Evolutionary conservation across 2,329 filamentous ascomycete genomes (phyloP).

Genomic region (Dactylellina leptospora): DNA sequence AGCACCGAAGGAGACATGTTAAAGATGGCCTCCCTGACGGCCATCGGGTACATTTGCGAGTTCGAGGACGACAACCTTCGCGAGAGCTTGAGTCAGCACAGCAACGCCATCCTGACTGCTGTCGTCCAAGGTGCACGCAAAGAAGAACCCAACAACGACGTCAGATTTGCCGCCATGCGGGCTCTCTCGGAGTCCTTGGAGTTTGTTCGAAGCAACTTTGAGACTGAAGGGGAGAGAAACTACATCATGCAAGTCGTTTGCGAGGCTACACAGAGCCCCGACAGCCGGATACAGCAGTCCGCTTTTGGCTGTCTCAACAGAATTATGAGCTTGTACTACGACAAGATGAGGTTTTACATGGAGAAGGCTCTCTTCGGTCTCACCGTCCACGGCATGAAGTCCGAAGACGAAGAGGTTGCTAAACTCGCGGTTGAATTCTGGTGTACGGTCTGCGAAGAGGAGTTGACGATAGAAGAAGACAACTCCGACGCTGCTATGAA

Average conservation of each 20-base stretch:
- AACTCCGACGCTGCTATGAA: slow-evolving; percentile 71
- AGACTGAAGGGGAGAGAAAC: slow-evolving; percentile 98
- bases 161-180: slow-evolving; percentile 89
- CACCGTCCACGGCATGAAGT: slow-evolving; percentile 98
- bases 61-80: slow-evolving; percentile 88
- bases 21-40: slow-evolving; percentile 91
- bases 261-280: slow-evolving; percentile 93
- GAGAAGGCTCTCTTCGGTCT: slow-evolving; percentile 98
- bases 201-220: slow-evolving; percentile 98
- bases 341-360: slow-evolving; percentile 99
- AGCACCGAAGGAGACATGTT: slow-evolving; percentile 84
- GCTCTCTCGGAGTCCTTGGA: slow-evolving; percentile 96
- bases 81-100: slow-evolving; percentile 81
- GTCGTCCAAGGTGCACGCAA: slow-evolving; percentile 97
- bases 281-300: slow-evolving; percentile 90
- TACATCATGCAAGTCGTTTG: slow-evolving; percentile 99
- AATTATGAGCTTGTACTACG: slow-evolving; percentile 98
- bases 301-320: slow-evolving; percentile 97
- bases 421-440: slow-evolving; percentile 99
- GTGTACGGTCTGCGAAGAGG: slow-evolving; percentile 99
- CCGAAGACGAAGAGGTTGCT: slow-evolving; percentile 93
- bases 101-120: slow-evolving; percentile 95
- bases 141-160: slow-evolving; percentile 90
- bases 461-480: slow-evolving; percentile 97
- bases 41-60: slow-evolving; percentile 99